Conservation (phyloP, 2,329 filamentous ascomycete species). For the Corniculantispora saksenae region DNA sequence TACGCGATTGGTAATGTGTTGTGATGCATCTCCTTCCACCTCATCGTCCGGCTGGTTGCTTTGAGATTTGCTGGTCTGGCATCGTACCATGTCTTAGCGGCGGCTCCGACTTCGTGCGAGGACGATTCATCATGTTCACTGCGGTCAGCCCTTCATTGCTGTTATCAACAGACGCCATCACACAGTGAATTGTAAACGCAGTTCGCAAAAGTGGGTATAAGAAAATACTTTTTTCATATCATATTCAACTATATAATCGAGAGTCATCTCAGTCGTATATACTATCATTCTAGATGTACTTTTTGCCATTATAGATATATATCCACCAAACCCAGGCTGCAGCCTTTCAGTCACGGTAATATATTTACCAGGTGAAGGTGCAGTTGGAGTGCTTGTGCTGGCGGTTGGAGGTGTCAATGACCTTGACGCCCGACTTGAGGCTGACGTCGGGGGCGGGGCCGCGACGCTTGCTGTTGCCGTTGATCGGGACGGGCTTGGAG, state of each 20-base stretch:
- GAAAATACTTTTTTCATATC: not conserved
- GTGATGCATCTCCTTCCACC: too few relatives aligned
- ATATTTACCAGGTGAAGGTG: not conserved
- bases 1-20: too few relatives aligned
- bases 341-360: not conserved
- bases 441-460: constrained; percentile 8
- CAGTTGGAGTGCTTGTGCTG: constrained; percentile 8
- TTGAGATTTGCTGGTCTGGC: not conserved
- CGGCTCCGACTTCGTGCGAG: not conserved
- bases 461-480: not conserved
- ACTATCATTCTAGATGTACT: too few relatives aligned
- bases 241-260: not conserved
- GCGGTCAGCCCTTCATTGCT: not conserved
- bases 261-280: not conserved
- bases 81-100: not conserved
- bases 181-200: too few relatives aligned
- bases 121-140: not conserved
- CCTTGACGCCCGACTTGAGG: constrained; percentile 13
- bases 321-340: not conserved
- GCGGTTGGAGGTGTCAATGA: constrained; percentile 13
- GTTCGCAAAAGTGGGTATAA: too few relatives aligned
- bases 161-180: too few relatives aligned
- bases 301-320: not conserved
- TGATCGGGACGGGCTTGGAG: not conserved
- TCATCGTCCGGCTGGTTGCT: too few relatives aligned